A percentile compares a stretch with the other conserved stretches of the same genome.
Evolutionary conservation across 2,329 filamentous ascomycete species (phyloP).

Genomic region (Colletotrichum sp.): DNA sequence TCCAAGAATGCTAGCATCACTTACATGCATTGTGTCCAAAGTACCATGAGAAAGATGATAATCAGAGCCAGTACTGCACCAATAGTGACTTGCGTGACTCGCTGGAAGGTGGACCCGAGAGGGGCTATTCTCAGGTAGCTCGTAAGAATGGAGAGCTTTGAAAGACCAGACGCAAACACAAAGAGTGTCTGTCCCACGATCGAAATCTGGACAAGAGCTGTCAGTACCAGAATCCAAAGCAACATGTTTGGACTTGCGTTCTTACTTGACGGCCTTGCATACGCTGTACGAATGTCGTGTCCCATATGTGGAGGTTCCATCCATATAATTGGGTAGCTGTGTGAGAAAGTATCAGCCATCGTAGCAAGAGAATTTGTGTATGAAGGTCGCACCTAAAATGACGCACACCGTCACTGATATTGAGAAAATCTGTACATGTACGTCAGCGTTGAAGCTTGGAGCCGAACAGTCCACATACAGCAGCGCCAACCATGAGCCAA

Average conservation of each 20-base stretch:
- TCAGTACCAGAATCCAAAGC: not conserved
- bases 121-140: slow-evolving; percentile 45
- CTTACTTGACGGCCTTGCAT: slow-evolving; percentile 27
- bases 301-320: slow-evolving; percentile 44
- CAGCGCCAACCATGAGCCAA: slow-evolving; percentile 45
- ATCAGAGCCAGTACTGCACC: slow-evolving; percentile 31
- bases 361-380: too few species aligned
- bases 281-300: slow-evolving; percentile 31
- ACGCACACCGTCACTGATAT: slow-evolving; percentile 37
- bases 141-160: slow-evolving; percentile 44
- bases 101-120: slow-evolving; percentile 33
- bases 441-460: not conserved
- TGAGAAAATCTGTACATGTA: slow-evolving; percentile 31
- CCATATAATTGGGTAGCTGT: slow-evolving; percentile 37
- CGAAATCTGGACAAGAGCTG: slow-evolving; percentile 35
- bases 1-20: not conserved
- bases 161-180: slow-evolving; percentile 39
- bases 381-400: slow-evolving; percentile 26
- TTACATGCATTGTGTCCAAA: slow-evolving; percentile 43
- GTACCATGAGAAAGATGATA: slow-evolving; percentile 35
- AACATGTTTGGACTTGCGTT: rapidly evolving
- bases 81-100: slow-evolving; percentile 32
- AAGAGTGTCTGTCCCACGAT: slow-evolving; percentile 45
- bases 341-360: rapidly evolving
- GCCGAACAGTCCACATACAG: slow-evolving; percentile 27